These are phyloP conservation scores for Calonectria ilicicola DNA, from an alignment of 2,329 filamentous ascomycete genomes.

Conservation along the genomic window DNA sequence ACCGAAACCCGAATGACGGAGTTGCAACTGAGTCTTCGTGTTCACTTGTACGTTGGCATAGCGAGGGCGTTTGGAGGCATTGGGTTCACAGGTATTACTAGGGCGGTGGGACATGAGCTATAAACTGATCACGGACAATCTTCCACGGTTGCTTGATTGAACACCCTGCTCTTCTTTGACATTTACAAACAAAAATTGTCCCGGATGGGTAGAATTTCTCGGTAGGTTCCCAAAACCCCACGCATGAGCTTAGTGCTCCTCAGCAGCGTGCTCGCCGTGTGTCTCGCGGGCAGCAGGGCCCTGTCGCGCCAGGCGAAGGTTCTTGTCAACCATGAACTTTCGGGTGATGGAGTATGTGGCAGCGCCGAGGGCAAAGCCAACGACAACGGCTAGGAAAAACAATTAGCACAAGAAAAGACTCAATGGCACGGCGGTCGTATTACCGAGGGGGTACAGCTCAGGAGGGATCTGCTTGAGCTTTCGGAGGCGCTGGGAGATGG, in stretches of 20 bases:
- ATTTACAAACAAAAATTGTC: constrained; percentile 40
- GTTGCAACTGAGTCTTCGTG: constrained; percentile 20
- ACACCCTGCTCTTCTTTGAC: constrained; percentile 40
- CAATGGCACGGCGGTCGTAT: constrained; percentile 36
- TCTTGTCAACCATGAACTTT: constrained; percentile 92
- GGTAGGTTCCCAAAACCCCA: constrained; percentile 22
- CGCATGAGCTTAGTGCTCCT: constrained; percentile 47
- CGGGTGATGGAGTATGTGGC: constrained; percentile 84
- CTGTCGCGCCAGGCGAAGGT: constrained; percentile 86
- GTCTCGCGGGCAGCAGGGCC: constrained; percentile 54
- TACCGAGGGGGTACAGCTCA: constrained; percentile 96
- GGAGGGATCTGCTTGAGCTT: constrained; percentile 90
- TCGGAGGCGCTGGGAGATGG: constrained; percentile 94
- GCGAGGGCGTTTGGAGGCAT: constrained; percentile 57
- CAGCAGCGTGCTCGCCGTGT: constrained; percentile 47
- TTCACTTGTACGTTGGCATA: constrained; percentile 52
- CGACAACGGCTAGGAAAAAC: constrained; percentile 77
- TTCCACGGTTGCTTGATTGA: constrained; percentile 39
- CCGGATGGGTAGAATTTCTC: constrained; percentile 31
- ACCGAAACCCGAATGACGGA: constrained; percentile 76
- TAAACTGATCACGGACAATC: constrained; percentile 40
- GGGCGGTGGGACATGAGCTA: constrained; percentile 34
- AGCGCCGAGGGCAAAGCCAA: constrained; percentile 84
- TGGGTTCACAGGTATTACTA: constrained; percentile 37
- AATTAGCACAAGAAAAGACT: constrained; percentile 41